phyloP scores from a whole-genome alignment of 192 early-diverging fungal genomes.

The Backusella westeae region DNA sequence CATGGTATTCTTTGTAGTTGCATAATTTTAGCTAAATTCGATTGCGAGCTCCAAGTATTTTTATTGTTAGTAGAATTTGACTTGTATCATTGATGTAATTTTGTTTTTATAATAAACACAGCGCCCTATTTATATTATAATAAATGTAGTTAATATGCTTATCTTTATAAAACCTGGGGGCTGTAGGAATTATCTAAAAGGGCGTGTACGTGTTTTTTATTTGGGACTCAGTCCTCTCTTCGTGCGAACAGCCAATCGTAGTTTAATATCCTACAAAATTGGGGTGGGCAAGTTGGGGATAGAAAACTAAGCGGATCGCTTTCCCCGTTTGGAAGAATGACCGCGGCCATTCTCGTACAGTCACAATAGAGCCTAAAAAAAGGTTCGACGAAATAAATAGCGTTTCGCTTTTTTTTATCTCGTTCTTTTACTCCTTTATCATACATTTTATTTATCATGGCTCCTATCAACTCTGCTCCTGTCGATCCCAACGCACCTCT shows the following conservation, averaged over 20 bases:
- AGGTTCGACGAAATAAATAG: background rate
- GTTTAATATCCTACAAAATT: slow-evolving; percentile 1
- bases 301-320: slow-evolving; percentile 22
- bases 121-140: background rate
- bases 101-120: background rate
- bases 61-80: background rate
- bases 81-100: background rate
- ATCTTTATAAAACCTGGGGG: slow-evolving; percentile 1
- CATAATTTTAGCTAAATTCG: background rate
- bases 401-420: background rate
- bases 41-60: background rate
- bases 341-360: slow-evolving; percentile 18
- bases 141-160: background rate
- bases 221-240: background rate
- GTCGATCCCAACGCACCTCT: slow-evolving; percentile 35
- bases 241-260: background rate
- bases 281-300: slow-evolving; percentile 8
- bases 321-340: slow-evolving; percentile 17
- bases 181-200: background rate
- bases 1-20: background rate
- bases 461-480: slow-evolving; percentile 21
- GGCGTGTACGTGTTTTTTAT: slow-evolving; percentile 1
- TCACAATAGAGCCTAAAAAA: background rate
- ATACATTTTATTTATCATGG: slow-evolving; percentile 1
- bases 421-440: background rate